Base-by-base conservation (phyloP, 495 filamentous ascomycete species). In the Aspergillus cristatus region DNA sequence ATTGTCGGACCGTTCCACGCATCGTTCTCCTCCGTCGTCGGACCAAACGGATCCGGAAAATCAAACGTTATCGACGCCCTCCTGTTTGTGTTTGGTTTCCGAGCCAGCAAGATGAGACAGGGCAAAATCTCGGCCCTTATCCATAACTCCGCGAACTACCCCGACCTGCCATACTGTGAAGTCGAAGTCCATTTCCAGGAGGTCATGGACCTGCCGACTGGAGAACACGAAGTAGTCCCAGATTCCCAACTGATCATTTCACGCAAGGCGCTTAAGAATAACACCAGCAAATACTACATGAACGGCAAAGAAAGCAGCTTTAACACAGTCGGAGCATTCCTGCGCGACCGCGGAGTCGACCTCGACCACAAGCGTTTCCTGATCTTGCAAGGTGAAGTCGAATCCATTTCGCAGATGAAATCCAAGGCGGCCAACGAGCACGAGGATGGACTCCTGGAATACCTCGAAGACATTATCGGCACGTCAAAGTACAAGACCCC, bases 381-480 rank as follows among this genome's bases (percentile, higher is more conserved):
- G 30, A 98, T 98, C 54, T 65, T 98, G 33, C 91, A 98, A 60
- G 91, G 91, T 44, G 91, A 98, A 58, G 91, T 98, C 40, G 91
- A 98, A 55, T 95, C 88, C 0, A 98, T 98, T 49, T 90, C 91
- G 17, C 91, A 98, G 63, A 98, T 98, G 91, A 98, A 97, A 60
- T 74, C 91, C 1, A 98, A 98, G 58, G 91, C 93, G 3, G 80
- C 71, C 15, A 86, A 84, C 43, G 91, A 97, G 49, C 88, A 95
- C 47, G 91, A 98, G 47, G 91, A 98, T 53, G 91, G 91, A 13
- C 73, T 98, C 17, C 69, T 98, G 16, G 91, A 98, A 57, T 98
- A 98, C 48, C 77, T 98, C 1, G 91, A 98, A 54, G 91, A 98
- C 56, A 97, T 98, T 48, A 96, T 98, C 43, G 91, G 91, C 37